Base-by-base conservation (phyloP, 805 yeast genomes). In the Suhomyces tanzawaensis region DNA sequence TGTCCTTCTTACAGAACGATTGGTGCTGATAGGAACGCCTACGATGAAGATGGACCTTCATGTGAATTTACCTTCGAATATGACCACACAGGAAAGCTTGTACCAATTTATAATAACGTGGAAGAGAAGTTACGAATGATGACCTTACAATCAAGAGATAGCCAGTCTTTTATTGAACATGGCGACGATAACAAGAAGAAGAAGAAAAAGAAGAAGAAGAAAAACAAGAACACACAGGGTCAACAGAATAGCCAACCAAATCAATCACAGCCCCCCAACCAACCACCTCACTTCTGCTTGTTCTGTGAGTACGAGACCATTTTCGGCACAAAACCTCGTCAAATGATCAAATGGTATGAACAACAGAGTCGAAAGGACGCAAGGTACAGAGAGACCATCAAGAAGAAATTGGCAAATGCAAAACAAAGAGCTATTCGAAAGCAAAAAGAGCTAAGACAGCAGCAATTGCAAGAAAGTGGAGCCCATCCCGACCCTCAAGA, bases 301-400 rank as follows among this genome's bases (percentile, higher is more conserved):
- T 66, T 76, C 37, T 76, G 81, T 53, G 78, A 75, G 45, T 76
- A 74, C 51, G 76, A 74, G 48, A 62, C 67, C 36, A 66, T 74
- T 2, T 76, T 65, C 51, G 80, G 81, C 1, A 57, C 55, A 31
- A 71, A 73, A 34, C 81, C 81, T 0, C 53, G 56, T 17, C 73
- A 74, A 48, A 66, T 72, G 68, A 71, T 75, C 42, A 71, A 68
- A 48, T 71, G 77, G 73, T 71, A 71, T 42, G 72, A 74, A 40
- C 55, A 56, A 34, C 60, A 63, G 33, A 49, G 64, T 29, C 33
- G 35, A 25, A 34, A 47, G 29, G 60, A 55, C 25, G 51, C 58
- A 36, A 44, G 55, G 36, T 51, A 67, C 31, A 51, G 71, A 38
- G 48, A 52, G 37, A 65, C 59, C 23, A 52, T 63, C 48, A 60